Base-by-base conservation (phyloP, 331 rosid species). In the Pyrus hybrid region DNA sequence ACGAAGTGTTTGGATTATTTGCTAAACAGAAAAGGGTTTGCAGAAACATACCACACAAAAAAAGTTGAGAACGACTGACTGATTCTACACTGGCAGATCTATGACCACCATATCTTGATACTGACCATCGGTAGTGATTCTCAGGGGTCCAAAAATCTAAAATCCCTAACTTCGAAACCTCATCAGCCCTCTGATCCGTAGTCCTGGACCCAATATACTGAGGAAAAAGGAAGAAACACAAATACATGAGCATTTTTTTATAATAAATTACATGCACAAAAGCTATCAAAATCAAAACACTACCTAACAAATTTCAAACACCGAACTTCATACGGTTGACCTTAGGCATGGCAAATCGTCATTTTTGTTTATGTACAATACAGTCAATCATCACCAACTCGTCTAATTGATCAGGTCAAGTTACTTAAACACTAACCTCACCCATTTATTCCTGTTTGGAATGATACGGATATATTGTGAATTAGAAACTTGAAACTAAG, bases 141-240 rank as follows among this genome's bases (percentile, higher is more conserved):
- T 94, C 96, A 5, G 97, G 97, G 30, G 97, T 94, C 98, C 98
- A 94, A 71, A 89, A 88, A 76, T 89, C 89, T 12, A 68, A 32
- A 77, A 94, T 85, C 76, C 96, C 95, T 80, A 90, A 87, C 45
- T 82, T 78, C 3, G 81, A 79, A 56, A 86, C 92, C 88, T 58
- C 76, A 18, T 86, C 97, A 28, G 95, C 96, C 76, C 74, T 88
- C 83, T 85, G 89, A 83, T 94, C 98, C 45, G 97, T 87, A 77
- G 83, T 86, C 81, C 80, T 84, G 33, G 95, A 86, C 73, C 98
- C 97, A 83, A 91, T 89, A 70, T 85, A 94, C 98, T 94, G 90
- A 78, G 67, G 25, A 47, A 65, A 76, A 67, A 60, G 6, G 35
- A 80, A 56, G 62, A 67, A 74, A 70, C 29, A 63, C 10, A 16